Conservation (phyloP, 768 basidiomycete genomes). For the Boletus rubroflammeus region DNA sequence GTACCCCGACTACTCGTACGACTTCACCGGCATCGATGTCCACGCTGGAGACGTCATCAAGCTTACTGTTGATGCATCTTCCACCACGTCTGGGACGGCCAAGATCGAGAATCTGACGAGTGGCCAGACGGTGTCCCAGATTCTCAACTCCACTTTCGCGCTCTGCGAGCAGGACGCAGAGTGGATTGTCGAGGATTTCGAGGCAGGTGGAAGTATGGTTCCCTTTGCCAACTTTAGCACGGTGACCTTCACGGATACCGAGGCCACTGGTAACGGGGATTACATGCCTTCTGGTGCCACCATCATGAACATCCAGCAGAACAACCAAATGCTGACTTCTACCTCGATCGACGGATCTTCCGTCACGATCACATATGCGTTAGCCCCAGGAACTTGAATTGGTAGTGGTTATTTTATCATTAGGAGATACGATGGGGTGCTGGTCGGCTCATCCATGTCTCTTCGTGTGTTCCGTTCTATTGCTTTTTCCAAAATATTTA, state of each 20-base stretch:
- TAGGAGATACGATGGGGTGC: background rate
- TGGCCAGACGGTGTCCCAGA: background rate
- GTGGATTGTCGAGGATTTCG: background rate
- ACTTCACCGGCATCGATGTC: background rate
- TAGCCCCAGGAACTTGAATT: background rate
- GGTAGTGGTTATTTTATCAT: background rate
- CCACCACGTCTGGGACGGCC: background rate
- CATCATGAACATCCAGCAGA: background rate
- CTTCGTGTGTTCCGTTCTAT: background rate
- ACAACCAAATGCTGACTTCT: background rate
- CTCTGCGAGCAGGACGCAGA: background rate
- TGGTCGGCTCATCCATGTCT: background rate
- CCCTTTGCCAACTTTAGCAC: background rate
- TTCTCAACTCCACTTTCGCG: background rate
- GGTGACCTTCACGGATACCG: background rate
- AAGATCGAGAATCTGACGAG: background rate
- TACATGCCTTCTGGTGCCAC: background rate
- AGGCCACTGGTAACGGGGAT: background rate
- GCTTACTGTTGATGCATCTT: background rate
- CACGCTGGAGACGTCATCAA: background rate
- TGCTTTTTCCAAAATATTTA: background rate
- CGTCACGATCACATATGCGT: background rate
- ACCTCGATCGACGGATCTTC: background rate
- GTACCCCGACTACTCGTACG: too few species aligned
- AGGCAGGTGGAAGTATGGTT: background rate